phyloP scores from a whole-genome alignment of 768 basidiomycete genomes.

The Suillus cothurnatus region DNA sequence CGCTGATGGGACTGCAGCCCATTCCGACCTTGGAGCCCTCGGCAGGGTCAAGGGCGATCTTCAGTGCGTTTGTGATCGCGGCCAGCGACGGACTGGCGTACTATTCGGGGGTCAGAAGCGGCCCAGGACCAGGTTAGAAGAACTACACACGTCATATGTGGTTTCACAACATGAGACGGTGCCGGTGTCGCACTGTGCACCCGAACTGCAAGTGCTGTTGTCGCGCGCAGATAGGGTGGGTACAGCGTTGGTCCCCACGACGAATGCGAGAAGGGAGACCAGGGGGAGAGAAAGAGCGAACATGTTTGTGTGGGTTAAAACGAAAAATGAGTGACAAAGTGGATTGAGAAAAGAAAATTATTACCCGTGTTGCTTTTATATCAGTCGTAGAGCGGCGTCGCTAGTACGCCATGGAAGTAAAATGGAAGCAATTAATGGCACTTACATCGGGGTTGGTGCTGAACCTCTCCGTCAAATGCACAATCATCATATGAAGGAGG shows the following conservation, averaged over 20 bases:
- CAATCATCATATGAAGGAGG: background rate
- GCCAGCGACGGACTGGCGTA: background rate
- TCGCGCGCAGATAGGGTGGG: constrained; percentile 8
- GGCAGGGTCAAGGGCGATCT: background rate
- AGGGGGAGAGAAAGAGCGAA: background rate
- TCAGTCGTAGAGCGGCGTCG: background rate
- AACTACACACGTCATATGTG: constrained; percentile 20
- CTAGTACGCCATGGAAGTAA: background rate
- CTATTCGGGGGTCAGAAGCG: background rate
- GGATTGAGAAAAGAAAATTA: background rate
- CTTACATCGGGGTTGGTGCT: background rate
- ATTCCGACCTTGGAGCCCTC: constrained; percentile 1
- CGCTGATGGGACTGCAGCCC: constrained; percentile 9
- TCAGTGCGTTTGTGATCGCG: background rate
- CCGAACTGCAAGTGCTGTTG: background rate
- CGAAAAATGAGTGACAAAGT: background rate
- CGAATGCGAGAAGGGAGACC: constrained; percentile 7
- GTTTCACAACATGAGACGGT: constrained; percentile 33
- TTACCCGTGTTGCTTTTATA: background rate
- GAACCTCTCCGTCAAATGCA: background rate
- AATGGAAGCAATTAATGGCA: background rate
- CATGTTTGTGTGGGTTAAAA: background rate
- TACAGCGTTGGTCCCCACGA: constrained; percentile 2
- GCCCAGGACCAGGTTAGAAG: background rate
- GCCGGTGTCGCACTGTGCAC: constrained; percentile 32